phyloP scores from a whole-genome alignment of 306 rosid species.

The Trifolium fragiferum region DNA sequence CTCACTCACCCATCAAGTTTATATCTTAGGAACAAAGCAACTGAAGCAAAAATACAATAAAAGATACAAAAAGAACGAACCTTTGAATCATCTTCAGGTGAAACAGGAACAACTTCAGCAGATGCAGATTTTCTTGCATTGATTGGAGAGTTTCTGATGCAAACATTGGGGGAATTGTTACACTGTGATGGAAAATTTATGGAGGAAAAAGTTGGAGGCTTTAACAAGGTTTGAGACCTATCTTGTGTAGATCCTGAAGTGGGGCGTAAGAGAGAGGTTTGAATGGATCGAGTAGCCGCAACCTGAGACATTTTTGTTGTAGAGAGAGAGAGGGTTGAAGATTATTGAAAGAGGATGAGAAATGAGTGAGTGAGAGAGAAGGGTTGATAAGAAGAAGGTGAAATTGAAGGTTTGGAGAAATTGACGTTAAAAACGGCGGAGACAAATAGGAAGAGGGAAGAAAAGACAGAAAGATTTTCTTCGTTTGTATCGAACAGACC shows the following conservation, averaged over 20 bases:
- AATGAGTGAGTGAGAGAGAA: background rate
- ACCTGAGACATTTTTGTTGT: constrained; percentile 74
- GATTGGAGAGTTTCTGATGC: constrained; percentile 42
- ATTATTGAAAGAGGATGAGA: background rate
- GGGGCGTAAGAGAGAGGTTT: constrained; percentile 57
- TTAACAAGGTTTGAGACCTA: constrained; percentile 48
- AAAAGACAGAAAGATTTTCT: constrained; percentile 8
- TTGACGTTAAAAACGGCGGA: constrained; percentile 61
- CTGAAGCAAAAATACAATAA: background rate
- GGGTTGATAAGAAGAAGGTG: constrained; percentile 10
- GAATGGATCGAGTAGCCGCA: constrained; percentile 69
- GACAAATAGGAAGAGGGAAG: constrained; percentile 7
- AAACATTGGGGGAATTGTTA: constrained; percentile 36
- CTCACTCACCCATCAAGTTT: background rate
- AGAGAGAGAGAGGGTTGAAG: constrained; percentile 17
- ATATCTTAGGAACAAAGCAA: constrained; percentile 22
- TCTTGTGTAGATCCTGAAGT: constrained; percentile 54
- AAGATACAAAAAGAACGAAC: constrained; percentile 46
- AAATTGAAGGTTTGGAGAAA: constrained; percentile 48
- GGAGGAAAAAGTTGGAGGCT: constrained; percentile 54
- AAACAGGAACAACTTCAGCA: constrained; percentile 68
- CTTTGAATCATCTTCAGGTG: constrained; percentile 75
- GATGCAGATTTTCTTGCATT: constrained; percentile 63
- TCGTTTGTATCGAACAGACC: constrained; percentile 66
- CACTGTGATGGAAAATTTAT: constrained; percentile 35